Conservation (phyloP, 352 stramenopile species). For the Saprolegnia parasitica region DNA sequence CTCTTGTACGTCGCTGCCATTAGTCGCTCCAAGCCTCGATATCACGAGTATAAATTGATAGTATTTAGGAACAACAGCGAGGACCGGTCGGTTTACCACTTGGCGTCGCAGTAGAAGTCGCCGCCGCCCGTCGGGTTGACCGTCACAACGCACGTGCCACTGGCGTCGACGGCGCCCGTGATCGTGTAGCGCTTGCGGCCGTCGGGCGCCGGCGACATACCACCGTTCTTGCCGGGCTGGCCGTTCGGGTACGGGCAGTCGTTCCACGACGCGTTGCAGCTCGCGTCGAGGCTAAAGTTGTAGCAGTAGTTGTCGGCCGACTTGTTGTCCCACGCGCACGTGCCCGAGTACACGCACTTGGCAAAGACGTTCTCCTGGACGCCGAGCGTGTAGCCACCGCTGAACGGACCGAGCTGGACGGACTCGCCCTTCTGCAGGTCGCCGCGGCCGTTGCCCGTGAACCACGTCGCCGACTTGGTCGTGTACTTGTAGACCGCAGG, state of each 20-base stretch:
- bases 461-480: slow-evolving; percentile 3
- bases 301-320: slow-evolving; percentile 15
- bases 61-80: no score
- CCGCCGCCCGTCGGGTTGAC: slow-evolving; percentile 6
- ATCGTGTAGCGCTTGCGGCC: slow-evolving; percentile 2
- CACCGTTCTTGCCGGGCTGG: neutral
- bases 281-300: slow-evolving; percentile 1
- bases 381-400: slow-evolving; percentile 5
- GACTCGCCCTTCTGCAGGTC: neutral
- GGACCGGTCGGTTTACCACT: neutral
- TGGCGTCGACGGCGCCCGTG: neutral
- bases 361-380: slow-evolving; percentile 15
- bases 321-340: slow-evolving; percentile 4
- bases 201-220: neutral
- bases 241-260: slow-evolving; percentile 2
- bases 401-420: neutral
- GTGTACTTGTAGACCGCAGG: neutral
- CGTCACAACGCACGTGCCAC: neutral
- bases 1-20: no score
- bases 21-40: no score
- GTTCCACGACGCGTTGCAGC: neutral
- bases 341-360: slow-evolving; percentile 5
- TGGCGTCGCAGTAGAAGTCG: neutral
- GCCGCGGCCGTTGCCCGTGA: neutral
- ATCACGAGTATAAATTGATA: no score